Conservation (phyloP, 2,329 filamentous ascomycete species). For the Aspergillus sp. region DNA sequence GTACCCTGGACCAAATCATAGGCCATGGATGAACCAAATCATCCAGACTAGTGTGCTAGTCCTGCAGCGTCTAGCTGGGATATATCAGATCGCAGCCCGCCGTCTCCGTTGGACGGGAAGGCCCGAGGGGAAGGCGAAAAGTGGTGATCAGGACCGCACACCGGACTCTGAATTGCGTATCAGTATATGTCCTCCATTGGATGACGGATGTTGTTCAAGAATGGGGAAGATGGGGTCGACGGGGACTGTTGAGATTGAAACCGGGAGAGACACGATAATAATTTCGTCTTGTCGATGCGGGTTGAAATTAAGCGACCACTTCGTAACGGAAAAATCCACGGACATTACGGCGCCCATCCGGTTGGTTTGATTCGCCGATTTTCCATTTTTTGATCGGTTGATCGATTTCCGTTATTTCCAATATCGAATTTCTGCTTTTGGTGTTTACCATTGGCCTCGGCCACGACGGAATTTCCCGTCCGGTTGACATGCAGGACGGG, state of each 20-base stretch:
- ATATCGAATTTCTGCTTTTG: too few relatives aligned
- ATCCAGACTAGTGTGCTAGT: slow-evolving; percentile 7
- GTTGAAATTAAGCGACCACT: background rate
- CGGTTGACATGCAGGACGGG: background rate
- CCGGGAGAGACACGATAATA: background rate
- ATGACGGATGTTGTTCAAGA: too few relatives aligned
- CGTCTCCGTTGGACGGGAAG: slow-evolving; percentile 3
- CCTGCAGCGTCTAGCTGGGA: slow-evolving; percentile 10
- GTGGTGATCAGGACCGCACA: background rate
- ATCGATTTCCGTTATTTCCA: background rate
- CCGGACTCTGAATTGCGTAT: too few relatives aligned
- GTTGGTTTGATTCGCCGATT: background rate
- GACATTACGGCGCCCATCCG: background rate
- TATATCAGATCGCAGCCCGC: slow-evolving; percentile 10
- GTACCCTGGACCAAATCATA: slow-evolving; percentile 5
- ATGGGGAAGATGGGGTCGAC: too few relatives aligned
- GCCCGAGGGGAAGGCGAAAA: background rate
- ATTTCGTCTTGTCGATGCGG: slow-evolving; percentile 3
- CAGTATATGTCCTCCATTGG: too few relatives aligned
- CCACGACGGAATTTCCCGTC: background rate
- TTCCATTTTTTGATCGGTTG: background rate
- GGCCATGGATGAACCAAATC: slow-evolving; percentile 9
- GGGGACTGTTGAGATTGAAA: too few relatives aligned
- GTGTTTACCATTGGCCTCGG: background rate
- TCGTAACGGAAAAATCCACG: background rate